Conservation (phyloP, 148 eudicot species). For the Hydrangea macrophylla region DNA sequence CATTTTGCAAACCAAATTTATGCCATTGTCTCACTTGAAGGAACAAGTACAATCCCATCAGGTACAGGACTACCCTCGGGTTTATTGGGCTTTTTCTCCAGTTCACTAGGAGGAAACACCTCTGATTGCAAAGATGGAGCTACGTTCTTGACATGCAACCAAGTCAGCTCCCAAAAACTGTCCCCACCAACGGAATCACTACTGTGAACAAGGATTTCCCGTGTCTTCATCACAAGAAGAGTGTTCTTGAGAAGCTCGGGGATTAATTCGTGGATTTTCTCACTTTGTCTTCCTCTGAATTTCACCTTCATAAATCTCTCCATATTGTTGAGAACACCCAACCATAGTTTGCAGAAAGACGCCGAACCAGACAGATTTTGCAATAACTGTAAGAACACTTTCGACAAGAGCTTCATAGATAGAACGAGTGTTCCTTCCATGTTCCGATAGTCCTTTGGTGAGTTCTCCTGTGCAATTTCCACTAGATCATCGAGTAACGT, state of each 20-base stretch:
- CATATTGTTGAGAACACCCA: conserved; percentile 65
- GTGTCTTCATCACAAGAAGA: conserved; percentile 55
- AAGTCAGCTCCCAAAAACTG: conserved; percentile 71
- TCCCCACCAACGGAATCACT: conserved; percentile 60
- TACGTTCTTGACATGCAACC: conserved; percentile 70
- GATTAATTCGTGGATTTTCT: conserved; percentile 68
- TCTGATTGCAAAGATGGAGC: conserved; percentile 55
- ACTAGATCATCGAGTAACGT: conserved; percentile 70
- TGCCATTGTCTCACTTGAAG: no score
- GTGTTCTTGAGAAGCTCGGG: conserved; percentile 65
- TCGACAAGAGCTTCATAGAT: conserved; percentile 60
- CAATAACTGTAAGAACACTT: conserved; percentile 52
- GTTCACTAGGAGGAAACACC: no score
- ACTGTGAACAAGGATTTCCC: conserved; percentile 56
- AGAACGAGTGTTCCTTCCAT: conserved; percentile 66
- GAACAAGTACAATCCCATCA: no score
- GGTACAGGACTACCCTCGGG: no score
- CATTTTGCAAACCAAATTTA: no score
- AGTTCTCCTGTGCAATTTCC: conserved; percentile 58
- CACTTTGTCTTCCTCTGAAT: conserved; percentile 63
- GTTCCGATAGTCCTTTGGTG: conserved; percentile 72
- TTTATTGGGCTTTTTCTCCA: no score
- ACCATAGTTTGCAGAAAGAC: conserved; percentile 69
- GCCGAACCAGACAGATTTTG: conserved; percentile 49
- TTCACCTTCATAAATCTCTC: conserved; percentile 68